A percentile compares a stretch with the other conserved stretches of the same genome.
These are phyloP conservation scores for Linum lewisii DNA, from an alignment of 345 rosid genomes.

Conservation along the genomic window DNA sequence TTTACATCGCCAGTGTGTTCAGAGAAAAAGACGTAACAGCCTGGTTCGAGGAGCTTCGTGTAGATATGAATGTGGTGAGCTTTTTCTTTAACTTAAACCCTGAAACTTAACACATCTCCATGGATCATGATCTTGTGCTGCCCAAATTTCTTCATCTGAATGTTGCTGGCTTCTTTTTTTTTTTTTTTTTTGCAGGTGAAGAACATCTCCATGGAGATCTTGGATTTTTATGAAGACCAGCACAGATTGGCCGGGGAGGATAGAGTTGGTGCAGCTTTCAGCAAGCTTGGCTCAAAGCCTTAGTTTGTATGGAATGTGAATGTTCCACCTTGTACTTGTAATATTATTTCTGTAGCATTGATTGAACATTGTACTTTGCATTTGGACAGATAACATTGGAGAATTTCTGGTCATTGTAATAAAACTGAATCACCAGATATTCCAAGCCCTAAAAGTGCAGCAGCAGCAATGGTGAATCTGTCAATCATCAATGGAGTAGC, in stretches of 20 bases:
- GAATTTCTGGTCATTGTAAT: too few relatives aligned
- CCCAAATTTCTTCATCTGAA: neutral
- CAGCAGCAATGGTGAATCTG: too few relatives aligned
- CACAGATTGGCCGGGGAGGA: conserved; percentile 32
- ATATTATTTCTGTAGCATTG: neutral
- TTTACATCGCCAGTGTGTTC: conserved; percentile 64
- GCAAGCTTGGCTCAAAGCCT: conserved; percentile 54
- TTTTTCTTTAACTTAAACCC: conserved; percentile 1
- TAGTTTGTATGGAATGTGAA: conserved; percentile 6
- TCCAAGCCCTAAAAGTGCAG: too few relatives aligned
- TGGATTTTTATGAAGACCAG: conserved; percentile 47
- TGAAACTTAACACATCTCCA: neutral
- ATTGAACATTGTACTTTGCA: neutral
- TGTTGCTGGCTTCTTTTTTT: neutral
- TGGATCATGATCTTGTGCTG: neutral
- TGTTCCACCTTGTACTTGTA: neutral
- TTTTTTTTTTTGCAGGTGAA: conserved; percentile 33
- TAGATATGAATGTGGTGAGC: conserved; percentile 94
- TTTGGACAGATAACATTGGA: too few relatives aligned
- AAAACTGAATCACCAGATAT: too few relatives aligned
- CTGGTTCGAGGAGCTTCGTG: conserved; percentile 98
- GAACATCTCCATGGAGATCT: conserved; percentile 48
- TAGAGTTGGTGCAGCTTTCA: conserved; percentile 26
- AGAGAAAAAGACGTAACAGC: conserved; percentile 69
- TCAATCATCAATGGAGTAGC: too few relatives aligned